Evolutionary conservation across 2,329 filamentous ascomycete species (phyloP), one percentile per base, ranked within the genome.

Genomic region (Pseudogymnoascus sp.): DNA sequence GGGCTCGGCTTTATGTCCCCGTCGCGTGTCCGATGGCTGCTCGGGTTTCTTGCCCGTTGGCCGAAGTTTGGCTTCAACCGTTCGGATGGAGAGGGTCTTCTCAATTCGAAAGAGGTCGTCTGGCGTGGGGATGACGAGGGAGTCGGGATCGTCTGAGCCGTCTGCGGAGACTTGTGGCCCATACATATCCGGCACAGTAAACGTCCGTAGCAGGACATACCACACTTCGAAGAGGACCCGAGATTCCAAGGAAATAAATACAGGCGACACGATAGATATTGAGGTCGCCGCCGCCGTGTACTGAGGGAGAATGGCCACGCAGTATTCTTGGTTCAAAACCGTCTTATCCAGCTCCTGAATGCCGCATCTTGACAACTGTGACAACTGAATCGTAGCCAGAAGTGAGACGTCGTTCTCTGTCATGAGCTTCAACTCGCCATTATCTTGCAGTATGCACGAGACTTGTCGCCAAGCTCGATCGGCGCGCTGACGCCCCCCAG

Each of bases 211-310:
- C 8, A 99, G 79, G 5, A 96, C 92, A 70, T 96, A 93, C 94
- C 94, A 99, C 11, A 97, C 94, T 73, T 99, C 94, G 70, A 95
- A 96, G n/a, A 96, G 80, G 5, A 96, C 86, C 44, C 92, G 84
- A 25, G 85, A 92, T 69, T 97, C 93, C 50, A 97, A 77, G 3
- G 91, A 89, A 35, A 99, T 80, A 72, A 96, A 97, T 37, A 97
- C 87, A 0, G 94, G 93, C n/a, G 90, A 86, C 64, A 91, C 87
- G 28, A 93, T 84, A 5, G 89, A 88, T 63, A 93, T 80, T 16
- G 88, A 83, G 2, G 85, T 88, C 1, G 90, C 84, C 18, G 85
- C 85, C 8, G 89, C 82, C 0, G 91, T 87, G 75, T 99, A 97
- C 66, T 93, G 92, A 14, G 94, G 93, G 71, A 97, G 97, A 56